Percentiles rank a stretch among this genome's conserved stretches.
These are phyloP conservation scores for Raddia guianensis DNA, from an alignment of 176 grass and related monocot species.

Conservation along the genomic window DNA sequence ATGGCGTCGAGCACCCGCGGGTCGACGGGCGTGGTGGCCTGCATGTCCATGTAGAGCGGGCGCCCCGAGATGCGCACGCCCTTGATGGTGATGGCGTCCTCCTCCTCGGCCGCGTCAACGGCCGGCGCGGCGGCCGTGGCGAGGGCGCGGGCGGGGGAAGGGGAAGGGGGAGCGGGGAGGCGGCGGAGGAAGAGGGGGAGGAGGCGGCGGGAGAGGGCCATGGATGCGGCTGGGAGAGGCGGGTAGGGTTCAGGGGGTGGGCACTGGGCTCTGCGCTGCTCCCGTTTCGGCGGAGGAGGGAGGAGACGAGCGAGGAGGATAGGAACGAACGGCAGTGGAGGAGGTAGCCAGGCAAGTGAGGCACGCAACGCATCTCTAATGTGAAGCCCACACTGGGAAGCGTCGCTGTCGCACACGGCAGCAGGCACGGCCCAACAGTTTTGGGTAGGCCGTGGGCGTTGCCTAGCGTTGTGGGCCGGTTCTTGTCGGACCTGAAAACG, in stretches of 20 bases:
- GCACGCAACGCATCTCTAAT: background rate
- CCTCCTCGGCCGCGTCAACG: conserved; percentile 22
- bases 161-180: background rate
- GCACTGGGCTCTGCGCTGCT: background rate
- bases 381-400: background rate
- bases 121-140: conserved; percentile 36
- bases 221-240: conserved; percentile 16
- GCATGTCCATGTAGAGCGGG: conserved; percentile 93
- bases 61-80: conserved; percentile 89
- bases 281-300: conserved; percentile 47
- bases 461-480: background rate
- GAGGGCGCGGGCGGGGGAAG: conserved; percentile 33
- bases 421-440: background rate
- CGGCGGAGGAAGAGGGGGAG: conserved; percentile 51
- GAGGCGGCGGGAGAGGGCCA: conserved; percentile 58
- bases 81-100: conserved; percentile 65
- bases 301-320: background rate
- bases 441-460: background rate
- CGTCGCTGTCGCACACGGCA: background rate
- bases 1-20: conserved; percentile 91
- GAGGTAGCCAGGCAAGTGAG: background rate
- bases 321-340: background rate
- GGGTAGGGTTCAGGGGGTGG: conserved; percentile 43
- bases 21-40: conserved; percentile 89
- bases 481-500: background rate